Base-by-base conservation (phyloP, 1,284 basidiomycete genomes). In the Irpex sp. region DNA sequence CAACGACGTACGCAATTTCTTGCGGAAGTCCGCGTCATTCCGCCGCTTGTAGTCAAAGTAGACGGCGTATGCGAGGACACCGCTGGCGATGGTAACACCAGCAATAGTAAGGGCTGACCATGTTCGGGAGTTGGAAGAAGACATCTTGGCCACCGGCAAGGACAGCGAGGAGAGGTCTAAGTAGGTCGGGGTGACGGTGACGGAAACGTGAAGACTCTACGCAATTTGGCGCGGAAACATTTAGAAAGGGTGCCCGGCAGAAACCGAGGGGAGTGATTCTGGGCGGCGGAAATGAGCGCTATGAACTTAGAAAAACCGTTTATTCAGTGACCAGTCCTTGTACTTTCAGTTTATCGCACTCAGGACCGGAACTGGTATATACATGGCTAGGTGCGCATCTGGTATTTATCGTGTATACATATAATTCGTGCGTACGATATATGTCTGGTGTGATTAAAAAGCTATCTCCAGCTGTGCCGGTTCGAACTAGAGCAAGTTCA, bases 21-120 rank as follows among this genome's bases (percentile, higher is more conserved):
- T 95, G 76, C 97, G 88, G 85, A 99, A 99, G 11, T 83, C 81
- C 47, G 83, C 77, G 74, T 98, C 94, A 75, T 92, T 95, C 70
- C 95, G 86, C 62, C 97, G 89, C 79, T 87, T 93, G 82, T 97
- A 91, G 84, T 99, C 97, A 74, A 98, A 99, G 79, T 96, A 98
- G 63, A 87, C 81, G 43, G 90, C 92, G 75, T 97, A 97, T 17
- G 87, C 92, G 59, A 91, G 76, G 50, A 90, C 71, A 58, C 87
- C 86, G 31, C 86, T 81, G 43, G 81, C 71, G 55, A 87, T 77
- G 37, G 91, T 85, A 70, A 90, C 79, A 60, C 88, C 85, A 57
- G 90, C 84, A 71, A 90, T 81, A 65, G 92, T 85, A 74, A 81
- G 65, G 63, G 73, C 65, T 49, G 76, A 71, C 59, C 74, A 68